Evolutionary conservation across 2,329 filamentous ascomycete species (phyloP).

Genomic region (Neocatenulostroma microsporum): DNA sequence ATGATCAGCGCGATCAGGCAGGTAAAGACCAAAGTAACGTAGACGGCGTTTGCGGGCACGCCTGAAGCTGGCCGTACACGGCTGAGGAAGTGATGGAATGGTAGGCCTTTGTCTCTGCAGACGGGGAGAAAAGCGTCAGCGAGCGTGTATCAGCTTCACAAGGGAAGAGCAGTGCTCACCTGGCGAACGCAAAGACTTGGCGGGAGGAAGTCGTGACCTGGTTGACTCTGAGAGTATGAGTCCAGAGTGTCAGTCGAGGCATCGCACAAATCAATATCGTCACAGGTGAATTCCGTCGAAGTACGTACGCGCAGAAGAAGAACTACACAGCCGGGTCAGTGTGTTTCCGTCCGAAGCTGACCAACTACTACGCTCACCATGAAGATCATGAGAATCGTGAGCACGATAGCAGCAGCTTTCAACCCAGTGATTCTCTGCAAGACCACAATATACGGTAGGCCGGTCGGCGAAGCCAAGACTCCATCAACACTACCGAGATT

Average conservation of each 20-base stretch:
- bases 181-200: slow-evolving; percentile 24
- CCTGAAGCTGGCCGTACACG: slow-evolving; percentile 19
- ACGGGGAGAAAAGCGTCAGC: too few relatives aligned
- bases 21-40: slow-evolving; percentile 22
- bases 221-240: too few relatives aligned
- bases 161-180: slow-evolving; percentile 1
- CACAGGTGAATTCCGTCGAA: too few relatives aligned
- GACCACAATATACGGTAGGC: slow-evolving; percentile 7
- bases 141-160: background rate
- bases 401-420: slow-evolving; percentile 10
- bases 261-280: too few relatives aligned
- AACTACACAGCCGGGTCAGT: too few relatives aligned
- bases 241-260: too few relatives aligned
- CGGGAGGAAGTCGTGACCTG: slow-evolving; percentile 24
- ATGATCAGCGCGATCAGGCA: too few relatives aligned
- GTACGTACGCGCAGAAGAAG: too few relatives aligned
- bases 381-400: slow-evolving; percentile 12
- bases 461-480: slow-evolving; percentile 1
- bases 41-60: slow-evolving; percentile 24
- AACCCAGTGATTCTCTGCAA: slow-evolving; percentile 4
- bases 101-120: slow-evolving; percentile 24
- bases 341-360: too few relatives aligned
- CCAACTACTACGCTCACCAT: too few relatives aligned
- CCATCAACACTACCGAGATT: slow-evolving; percentile 4
- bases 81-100: slow-evolving; percentile 21